A percentile compares a stretch with the other conserved stretches of the same genome.
Conservation (phyloP, 2,329 filamentous ascomycete genomes). For the Nannizziopsis barbatae region DNA sequence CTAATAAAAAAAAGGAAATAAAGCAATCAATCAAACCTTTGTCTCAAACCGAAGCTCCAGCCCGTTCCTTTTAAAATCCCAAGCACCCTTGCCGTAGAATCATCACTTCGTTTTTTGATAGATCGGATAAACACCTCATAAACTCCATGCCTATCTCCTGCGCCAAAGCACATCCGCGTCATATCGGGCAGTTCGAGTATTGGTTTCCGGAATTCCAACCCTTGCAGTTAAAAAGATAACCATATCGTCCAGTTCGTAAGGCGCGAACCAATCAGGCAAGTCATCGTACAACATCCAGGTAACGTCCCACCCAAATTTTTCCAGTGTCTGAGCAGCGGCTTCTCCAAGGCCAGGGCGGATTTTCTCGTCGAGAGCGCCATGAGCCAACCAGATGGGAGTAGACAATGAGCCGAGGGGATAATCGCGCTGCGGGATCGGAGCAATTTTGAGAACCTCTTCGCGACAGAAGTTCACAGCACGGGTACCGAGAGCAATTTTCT, state of each 20-base stretch:
- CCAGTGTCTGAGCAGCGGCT: constrained; percentile 13
- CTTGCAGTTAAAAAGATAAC: constrained; percentile 13
- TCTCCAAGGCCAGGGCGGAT: constrained; percentile 10
- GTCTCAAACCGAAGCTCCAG: no score
- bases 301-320: constrained; percentile 15
- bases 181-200: neutral
- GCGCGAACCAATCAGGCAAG: constrained; percentile 15
- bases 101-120: no score
- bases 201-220: constrained; percentile 12
- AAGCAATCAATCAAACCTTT: no score
- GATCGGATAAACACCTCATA: neutral
- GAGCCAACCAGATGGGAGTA: constrained; percentile 15
- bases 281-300: constrained; percentile 17
- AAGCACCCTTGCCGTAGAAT: no score
- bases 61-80: no score
- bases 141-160: neutral
- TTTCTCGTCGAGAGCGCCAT: constrained; percentile 12
- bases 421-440: constrained; percentile 7
- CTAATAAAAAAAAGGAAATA: no score
- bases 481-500: neutral
- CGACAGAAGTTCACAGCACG: constrained; percentile 11
- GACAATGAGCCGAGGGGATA: neutral
- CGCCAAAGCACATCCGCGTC: neutral
- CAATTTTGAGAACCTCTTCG: constrained; percentile 10
- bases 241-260: constrained; percentile 16